Base-by-base conservation (phyloP, 116 monocot genomes). In the Iris pallida region DNA sequence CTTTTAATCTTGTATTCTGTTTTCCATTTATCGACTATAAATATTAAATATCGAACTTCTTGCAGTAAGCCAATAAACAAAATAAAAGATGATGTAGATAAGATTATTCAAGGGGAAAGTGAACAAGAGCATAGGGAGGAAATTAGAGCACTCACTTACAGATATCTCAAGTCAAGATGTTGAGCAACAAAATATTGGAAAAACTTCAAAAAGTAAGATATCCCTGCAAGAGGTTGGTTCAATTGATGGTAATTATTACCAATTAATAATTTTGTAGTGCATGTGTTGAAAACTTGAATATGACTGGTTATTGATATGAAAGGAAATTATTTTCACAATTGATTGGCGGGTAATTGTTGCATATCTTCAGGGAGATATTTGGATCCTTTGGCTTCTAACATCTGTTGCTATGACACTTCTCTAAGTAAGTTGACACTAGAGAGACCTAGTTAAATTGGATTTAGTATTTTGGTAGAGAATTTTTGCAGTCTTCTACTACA, bases 361-460 rank as follows among this genome's bases (percentile, higher is more conserved):
- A n/a, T 71, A 5, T 58, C 75, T 75, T 60, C 84, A 97, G 92
- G 80, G 45, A 60, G n/a, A n/a, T n/a, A 45, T 2, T 69, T 71
- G 7, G 77, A 83, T 84, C 51, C 72, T 60, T 75, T 81, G 20
- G 47, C 80, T 75, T 59, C 83, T 12, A 72, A 64, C 63, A 76
- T 78, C 55, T 85, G 97, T 46, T 88, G 97, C 5, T 97, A 92
- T 69, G 93, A 92, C 67, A 97, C 82, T 78, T 97, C 97, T 68
- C 75, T 97, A 71, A 90, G 97, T 92, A 81, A 76, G 71, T 43
- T 71, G 43, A 62, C 20, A 46, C 63, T 4, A 53, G 15, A 5
- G 15, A 2, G 7, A 40, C 2, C 40, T 20, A 6, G 0, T n/a
- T n/a, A n/a, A n/a, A n/a, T n/a, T n/a, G n/a, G n/a, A n/a, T n/a